These are phyloP conservation scores for Oenanthe sinensis DNA, from an alignment of 129 eudicot genomes.

Conservation along the genomic window DNA sequence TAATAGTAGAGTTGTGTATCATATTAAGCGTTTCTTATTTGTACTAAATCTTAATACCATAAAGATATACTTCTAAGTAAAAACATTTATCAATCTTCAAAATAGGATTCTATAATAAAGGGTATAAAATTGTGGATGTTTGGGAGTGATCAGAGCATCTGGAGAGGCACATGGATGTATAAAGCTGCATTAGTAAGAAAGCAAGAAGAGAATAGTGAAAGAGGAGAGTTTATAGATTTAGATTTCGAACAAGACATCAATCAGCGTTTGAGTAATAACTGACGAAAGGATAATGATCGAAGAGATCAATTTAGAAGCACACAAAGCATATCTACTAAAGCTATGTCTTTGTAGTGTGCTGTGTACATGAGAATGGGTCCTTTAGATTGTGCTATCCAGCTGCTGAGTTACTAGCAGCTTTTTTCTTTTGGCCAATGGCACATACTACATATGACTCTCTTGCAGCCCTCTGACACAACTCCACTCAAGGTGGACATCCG, in stretches of 20 bases:
- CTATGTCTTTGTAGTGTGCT: conserved; percentile 7
- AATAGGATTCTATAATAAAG: no score
- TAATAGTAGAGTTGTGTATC: no score
- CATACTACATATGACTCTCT: conserved; percentile 19
- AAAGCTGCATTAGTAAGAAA: conserved; percentile 3
- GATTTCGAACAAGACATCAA: background rate
- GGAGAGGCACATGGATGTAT: background rate
- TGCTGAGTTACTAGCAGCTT: conserved; percentile 12
- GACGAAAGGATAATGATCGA: background rate
- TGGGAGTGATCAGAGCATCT: background rate
- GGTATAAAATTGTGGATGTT: background rate
- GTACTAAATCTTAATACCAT: no score
- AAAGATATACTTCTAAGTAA: no score
- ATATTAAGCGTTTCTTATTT: no score
- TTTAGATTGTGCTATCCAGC: conserved; percentile 20
- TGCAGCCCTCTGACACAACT: conserved; percentile 19
- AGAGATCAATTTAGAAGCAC: background rate
- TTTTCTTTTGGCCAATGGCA: conserved; percentile 11
- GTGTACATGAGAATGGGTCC: conserved; percentile 12
- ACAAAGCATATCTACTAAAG: background rate
- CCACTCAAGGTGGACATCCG: background rate
- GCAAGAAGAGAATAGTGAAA: background rate
- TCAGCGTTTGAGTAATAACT: background rate
- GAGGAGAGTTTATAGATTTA: background rate
- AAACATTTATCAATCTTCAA: no score